Conservation (phyloP, 1,284 basidiomycete genomes). For the Lentinula novae-zelandiae region DNA sequence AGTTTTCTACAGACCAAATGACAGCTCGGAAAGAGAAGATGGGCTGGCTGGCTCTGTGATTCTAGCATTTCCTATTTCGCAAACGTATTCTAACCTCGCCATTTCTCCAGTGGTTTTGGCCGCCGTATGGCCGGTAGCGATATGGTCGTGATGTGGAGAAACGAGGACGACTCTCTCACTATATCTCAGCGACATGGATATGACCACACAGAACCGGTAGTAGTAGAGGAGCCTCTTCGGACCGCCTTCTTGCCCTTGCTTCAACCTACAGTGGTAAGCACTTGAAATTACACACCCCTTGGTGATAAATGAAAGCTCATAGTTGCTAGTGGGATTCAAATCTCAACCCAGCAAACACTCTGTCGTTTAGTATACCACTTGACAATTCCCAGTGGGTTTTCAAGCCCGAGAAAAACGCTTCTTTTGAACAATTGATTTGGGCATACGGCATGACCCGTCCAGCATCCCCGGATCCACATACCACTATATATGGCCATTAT, state of each 20-base stretch:
- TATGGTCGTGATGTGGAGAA: conserved; percentile 45
- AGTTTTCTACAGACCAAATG: conserved; percentile 35
- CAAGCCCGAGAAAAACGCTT: conserved; percentile 28
- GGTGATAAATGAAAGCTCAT: not conserved
- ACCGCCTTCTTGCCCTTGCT: conserved; percentile 30
- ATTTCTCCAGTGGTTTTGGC: conserved; percentile 47
- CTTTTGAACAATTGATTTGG: conserved; percentile 41
- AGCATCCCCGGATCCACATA: conserved; percentile 29
- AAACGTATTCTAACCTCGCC: conserved; percentile 7
- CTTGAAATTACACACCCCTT: not conserved
- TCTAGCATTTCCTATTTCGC: not conserved
- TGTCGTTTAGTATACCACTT: conserved; percentile 39
- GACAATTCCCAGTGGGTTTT: conserved; percentile 27
- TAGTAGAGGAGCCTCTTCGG: conserved; percentile 30
- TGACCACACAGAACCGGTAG: conserved; percentile 31
- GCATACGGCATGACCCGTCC: conserved; percentile 48
- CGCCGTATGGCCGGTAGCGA: conserved; percentile 41
- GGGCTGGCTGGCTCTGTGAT: conserved; percentile 56
- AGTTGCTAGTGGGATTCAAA: conserved; percentile 24
- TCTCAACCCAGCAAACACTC: conserved; percentile 26
- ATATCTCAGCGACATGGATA: conserved; percentile 35
- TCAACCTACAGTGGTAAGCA: conserved; percentile 27
- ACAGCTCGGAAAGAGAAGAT: conserved; percentile 37
- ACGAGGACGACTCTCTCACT: conserved; percentile 37
- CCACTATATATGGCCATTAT: conserved; percentile 42